Evolutionary conservation across 441 rosid genomes (phyloP).

Genomic region (Euphorbia celastroides): DNA sequence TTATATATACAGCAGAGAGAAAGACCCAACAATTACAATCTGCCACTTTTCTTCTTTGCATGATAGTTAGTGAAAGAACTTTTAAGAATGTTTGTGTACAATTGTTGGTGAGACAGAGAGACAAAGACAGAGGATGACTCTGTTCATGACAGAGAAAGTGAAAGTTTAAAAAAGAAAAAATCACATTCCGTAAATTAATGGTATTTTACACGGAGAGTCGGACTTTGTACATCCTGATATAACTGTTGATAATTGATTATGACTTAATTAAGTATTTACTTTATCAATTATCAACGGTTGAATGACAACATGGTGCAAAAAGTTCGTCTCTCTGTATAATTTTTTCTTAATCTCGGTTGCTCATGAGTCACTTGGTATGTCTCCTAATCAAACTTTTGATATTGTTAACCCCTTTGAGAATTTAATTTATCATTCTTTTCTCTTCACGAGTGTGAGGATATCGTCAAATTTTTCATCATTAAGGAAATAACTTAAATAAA

Average conservation of each 20-base stretch:
- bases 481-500: no score
- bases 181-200: no score
- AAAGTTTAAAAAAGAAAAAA: no score
- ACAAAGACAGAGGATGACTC: conserved; percentile 20
- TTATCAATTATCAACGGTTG: no score
- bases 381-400: conserved; percentile 5
- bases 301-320: no score
- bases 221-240: no score
- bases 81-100: background rate
- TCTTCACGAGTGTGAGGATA: background rate
- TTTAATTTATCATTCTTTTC: background rate
- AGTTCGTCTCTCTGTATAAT: no score
- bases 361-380: background rate
- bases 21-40: conserved; percentile 27
- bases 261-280: no score
- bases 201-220: no score
- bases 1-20: conserved; percentile 17
- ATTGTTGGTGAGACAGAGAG: conserved; percentile 6
- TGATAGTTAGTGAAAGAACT: conserved; percentile 13
- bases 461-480: background rate
- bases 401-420: background rate
- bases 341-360: background rate
- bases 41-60: conserved; percentile 11
- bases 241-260: no score
- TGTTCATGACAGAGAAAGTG: no score